Conservation (phyloP, 129 eudicot species). For the Logfia minima region DNA sequence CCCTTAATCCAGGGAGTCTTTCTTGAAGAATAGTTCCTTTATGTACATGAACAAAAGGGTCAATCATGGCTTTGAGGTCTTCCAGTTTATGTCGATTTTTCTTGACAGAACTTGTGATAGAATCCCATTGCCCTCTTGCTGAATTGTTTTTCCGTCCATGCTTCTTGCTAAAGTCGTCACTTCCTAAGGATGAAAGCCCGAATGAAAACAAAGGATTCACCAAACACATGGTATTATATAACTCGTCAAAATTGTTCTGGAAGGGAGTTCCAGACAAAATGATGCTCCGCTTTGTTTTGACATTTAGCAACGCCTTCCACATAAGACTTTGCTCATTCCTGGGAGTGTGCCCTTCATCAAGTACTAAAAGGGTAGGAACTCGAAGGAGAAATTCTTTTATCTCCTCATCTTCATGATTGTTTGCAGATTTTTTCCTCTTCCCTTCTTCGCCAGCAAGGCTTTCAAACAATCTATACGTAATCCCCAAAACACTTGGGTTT, state of each 20-base stretch:
- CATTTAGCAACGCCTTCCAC: slow-evolving; percentile 55
- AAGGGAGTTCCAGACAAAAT: slow-evolving; percentile 83
- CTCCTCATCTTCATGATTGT: slow-evolving; percentile 17
- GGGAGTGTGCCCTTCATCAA: slow-evolving; percentile 97
- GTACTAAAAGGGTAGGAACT: slow-evolving; percentile 54
- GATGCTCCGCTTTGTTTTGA: slow-evolving; percentile 56
- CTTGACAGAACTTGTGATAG: slow-evolving; percentile 33
- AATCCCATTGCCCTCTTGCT: slow-evolving; percentile 40
- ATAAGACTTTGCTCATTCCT: slow-evolving; percentile 49
- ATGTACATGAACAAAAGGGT: slow-evolving; percentile 74
- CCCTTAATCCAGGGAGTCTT: slow-evolving; percentile 56
- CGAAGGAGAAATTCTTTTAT: slow-evolving; percentile 45
- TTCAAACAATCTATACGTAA: slow-evolving; percentile 58
- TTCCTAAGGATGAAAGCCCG: slow-evolving; percentile 13
- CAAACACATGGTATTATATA: slow-evolving; percentile 53
- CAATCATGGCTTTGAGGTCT: slow-evolving; percentile 42
- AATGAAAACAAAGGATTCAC: slow-evolving; percentile 52
- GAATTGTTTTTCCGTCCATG: slow-evolving; percentile 27
- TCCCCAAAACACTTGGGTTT: slow-evolving; percentile 60
- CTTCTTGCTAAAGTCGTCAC: slow-evolving; percentile 18
- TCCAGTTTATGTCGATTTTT: slow-evolving; percentile 16
- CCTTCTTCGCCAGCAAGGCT: slow-evolving; percentile 50
- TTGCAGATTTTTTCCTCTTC: slow-evolving; percentile 3
- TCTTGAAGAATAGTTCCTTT: slow-evolving; percentile 62
- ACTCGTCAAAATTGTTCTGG: slow-evolving; percentile 75